phyloP scores from a whole-genome alignment of 2,329 filamentous ascomycete genomes.

The Fusarium dimerum region DNA sequence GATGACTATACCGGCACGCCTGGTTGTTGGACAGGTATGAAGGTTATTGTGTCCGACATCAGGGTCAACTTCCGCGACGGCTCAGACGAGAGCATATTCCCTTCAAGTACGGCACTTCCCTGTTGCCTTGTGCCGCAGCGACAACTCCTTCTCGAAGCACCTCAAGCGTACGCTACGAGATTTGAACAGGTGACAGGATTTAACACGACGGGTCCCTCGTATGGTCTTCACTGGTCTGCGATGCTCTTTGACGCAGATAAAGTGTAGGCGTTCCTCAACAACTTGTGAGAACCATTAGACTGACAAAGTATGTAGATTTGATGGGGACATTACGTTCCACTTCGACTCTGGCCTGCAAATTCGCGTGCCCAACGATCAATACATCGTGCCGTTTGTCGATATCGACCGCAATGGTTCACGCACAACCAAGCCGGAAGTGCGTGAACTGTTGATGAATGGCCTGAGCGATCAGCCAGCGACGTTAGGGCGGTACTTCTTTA shows the following conservation, averaged over 20 bases:
- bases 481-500: conserved; percentile 37
- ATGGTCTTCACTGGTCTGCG: conserved; percentile 20
- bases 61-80: conserved; percentile 32
- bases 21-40: conserved; percentile 27
- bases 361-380: conserved; percentile 33
- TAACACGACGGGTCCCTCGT: conserved; percentile 8
- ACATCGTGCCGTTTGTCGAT: conserved; percentile 29
- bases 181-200: conserved; percentile 22
- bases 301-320: conserved; percentile 15
- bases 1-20: conserved; percentile 11
- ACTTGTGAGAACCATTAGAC: fast-evolving
- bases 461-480: conserved; percentile 21
- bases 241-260: conserved; percentile 12
- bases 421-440: conserved; percentile 7
- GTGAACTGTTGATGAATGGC: conserved; percentile 29
- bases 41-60: conserved; percentile 22
- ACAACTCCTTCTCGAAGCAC: conserved; percentile 32
- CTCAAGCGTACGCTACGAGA: conserved; percentile 10
- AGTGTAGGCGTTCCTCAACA: not conserved
- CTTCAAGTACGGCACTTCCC: conserved; percentile 20
- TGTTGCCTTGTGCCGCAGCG: conserved; percentile 35
- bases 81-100: conserved; percentile 28
- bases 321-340: conserved; percentile 32
- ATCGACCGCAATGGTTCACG: conserved; percentile 30
- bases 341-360: conserved; percentile 31